Base-by-base conservation (phyloP, 495 filamentous ascomycete genomes). In the Penicillium canariense region DNA sequence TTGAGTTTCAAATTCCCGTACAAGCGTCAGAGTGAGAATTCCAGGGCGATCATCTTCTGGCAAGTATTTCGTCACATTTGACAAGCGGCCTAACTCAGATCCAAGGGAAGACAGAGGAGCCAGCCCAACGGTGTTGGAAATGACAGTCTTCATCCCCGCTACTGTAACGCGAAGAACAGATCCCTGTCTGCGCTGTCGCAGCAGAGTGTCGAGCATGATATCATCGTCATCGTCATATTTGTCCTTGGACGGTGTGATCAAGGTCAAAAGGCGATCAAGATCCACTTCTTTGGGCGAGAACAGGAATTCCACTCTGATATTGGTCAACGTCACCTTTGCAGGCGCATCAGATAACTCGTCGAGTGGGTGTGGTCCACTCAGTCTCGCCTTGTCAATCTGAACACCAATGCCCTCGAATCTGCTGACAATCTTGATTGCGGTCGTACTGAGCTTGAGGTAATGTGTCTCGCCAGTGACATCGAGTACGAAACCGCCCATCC, bases 1-100 rank as follows among this genome's bases (percentile, higher is more conserved):
- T 17, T 78, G 60, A 15, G 77, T 65, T 20, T 85, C 80, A 10
- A 91, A 54, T 7, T 84, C 77, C 42, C 83, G 79, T 35, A 96
- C 61, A n/a, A 82, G 70, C 9, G 79, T 74, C 14, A 97, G 71
- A 6, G 86, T 92, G 30, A 99, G 70, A 25, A 97, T 73, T 0
- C 95, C 95, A 12, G 95, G 95, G 0, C 94, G 84, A 56, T 97
- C 93, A 72, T 97, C 95, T 64, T 97, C 91, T 0, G 95, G 92
- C 4, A 99, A 77, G 62, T 97, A 97, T 62, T 96, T 97, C 11
- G 94, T 82, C 23, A 97, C 91, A 6, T 84, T 94, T 10, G 91
- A 87, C 5, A 97, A 74, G 59, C 85, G 86, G 12, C 87, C 78
- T 30, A 97, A 53, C 63, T 99, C 95, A 36, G 87, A 84, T 1